Evolutionary conservation across 192 early-diverging fungal genomes (phyloP).

Genomic region (Podila horticola): DNA sequence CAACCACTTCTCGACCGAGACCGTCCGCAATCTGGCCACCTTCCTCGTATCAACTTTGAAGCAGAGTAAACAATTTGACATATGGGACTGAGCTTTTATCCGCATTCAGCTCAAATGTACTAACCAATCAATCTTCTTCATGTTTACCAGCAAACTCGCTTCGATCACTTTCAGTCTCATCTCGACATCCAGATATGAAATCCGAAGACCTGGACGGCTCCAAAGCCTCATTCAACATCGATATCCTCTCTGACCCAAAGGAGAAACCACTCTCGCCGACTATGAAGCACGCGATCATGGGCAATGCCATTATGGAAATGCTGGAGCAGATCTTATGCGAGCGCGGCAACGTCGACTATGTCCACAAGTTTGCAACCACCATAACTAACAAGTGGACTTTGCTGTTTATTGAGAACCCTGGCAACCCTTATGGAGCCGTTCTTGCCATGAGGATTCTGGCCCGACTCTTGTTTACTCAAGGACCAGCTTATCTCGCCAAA

Average conservation of each 20-base stretch:
- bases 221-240: conserved; percentile 25
- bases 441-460: conserved; percentile 63
- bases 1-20: conserved; percentile 68
- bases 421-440: conserved; percentile 66
- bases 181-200: conserved; percentile 19
- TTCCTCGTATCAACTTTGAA: conserved; percentile 71
- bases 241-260: conserved; percentile 22
- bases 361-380: conserved; percentile 62
- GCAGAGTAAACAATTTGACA: conserved; percentile 48
- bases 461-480: conserved; percentile 57
- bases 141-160: conserved; percentile 11
- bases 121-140: neutral
- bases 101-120: neutral
- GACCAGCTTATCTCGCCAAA: conserved; percentile 56
- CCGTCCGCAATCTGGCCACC: conserved; percentile 66
- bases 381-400: conserved; percentile 75
- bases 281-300: conserved; percentile 38
- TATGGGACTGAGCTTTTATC: neutral
- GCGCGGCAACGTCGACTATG: conserved; percentile 52
- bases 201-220: conserved; percentile 21
- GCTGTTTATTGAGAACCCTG: conserved; percentile 64
- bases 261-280: conserved; percentile 11
- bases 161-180: conserved; percentile 37
- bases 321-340: conserved; percentile 70
- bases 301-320: conserved; percentile 71